Conservation (phyloP, 352 stramenopile genomes). For the Blastocystis sp. region DNA sequence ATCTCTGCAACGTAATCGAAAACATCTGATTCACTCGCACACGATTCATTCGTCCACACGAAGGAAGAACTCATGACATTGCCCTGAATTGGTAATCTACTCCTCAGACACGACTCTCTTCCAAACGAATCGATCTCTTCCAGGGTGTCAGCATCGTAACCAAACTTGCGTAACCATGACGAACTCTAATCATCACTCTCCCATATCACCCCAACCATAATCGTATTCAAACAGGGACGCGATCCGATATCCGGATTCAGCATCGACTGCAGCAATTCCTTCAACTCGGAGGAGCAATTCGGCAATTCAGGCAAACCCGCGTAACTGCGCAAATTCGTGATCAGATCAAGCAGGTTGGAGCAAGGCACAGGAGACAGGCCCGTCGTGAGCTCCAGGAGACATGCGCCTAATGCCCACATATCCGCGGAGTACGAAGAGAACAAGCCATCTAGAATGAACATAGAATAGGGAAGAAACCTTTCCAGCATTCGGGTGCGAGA, state of each 20-base stretch:
- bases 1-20: not conserved
- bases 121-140: not conserved
- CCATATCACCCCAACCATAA: not conserved
- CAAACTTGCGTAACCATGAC: not conserved
- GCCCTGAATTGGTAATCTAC: not conserved
- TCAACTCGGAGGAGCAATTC: not conserved
- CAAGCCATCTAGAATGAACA: not conserved
- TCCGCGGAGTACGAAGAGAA: slow-evolving; percentile 36
- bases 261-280: not conserved
- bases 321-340: not conserved
- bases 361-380: not conserved
- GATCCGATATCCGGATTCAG: not conserved
- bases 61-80: not conserved
- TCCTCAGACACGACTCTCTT: not conserved
- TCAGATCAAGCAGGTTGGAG: not conserved
- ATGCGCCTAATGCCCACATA: slow-evolving; percentile 25
- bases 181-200: not conserved
- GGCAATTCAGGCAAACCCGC: not conserved
- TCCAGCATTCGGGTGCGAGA: slow-evolving; percentile 31
- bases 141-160: not conserved
- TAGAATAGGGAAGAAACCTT: not conserved
- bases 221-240: not conserved
- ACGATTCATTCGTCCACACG: not conserved
- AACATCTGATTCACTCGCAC: not conserved
- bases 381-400: not conserved